phyloP scores from a whole-genome alignment of 202 grass and related monocot genomes.

The Schoenoplectus tabernaemontani region DNA sequence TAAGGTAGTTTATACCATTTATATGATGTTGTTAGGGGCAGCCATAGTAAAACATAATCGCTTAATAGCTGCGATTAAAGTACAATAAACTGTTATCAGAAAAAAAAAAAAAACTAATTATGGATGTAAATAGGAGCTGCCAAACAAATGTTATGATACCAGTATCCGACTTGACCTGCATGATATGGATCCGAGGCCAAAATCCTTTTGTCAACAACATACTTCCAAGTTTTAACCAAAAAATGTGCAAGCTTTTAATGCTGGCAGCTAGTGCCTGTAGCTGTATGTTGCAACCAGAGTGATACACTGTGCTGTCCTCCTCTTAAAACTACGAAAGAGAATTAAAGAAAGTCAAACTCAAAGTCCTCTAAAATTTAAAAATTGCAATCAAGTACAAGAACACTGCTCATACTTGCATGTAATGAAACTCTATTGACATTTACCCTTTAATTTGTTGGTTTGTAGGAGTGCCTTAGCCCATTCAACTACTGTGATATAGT shows the following conservation, averaged over 20 bases:
- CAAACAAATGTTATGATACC: neutral
- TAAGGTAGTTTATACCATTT: constrained; percentile 23
- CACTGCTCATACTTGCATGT: neutral
- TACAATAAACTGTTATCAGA: neutral
- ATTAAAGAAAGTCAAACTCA: neutral
- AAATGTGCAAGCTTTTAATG: neutral
- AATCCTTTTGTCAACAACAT: neutral
- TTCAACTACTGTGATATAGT: constrained; percentile 47
- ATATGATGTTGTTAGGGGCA: neutral
- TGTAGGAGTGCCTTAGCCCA: constrained; percentile 36
- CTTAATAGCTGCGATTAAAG: neutral
- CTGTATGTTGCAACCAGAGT: neutral
- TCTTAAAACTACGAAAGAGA: neutral
- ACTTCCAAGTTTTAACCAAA: neutral
- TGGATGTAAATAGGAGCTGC: neutral
- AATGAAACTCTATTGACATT: neutral
- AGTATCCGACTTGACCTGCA: neutral
- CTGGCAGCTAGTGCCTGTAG: neutral
- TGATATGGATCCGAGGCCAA: neutral
- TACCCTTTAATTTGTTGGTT: neutral
- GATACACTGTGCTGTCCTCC: neutral
- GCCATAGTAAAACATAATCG: neutral
- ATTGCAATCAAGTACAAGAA: neutral
- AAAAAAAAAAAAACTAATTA: neutral
- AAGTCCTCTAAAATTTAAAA: neutral